Base-by-base conservation (phyloP, 371 early-diverging fungal genomes). In the Actinomortierella ambigua region DNA sequence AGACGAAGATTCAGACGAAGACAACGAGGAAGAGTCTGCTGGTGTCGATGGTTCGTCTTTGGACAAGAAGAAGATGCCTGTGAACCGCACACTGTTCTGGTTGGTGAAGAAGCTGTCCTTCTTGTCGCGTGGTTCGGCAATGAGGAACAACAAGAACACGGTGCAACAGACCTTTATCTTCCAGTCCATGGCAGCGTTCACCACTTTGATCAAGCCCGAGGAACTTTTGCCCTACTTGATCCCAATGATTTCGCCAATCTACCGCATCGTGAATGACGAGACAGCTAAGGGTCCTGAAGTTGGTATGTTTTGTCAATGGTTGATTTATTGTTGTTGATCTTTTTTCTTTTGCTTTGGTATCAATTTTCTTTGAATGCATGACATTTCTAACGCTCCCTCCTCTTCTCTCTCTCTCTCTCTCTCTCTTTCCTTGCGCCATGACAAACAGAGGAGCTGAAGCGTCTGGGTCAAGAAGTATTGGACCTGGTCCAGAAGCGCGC, bases 101-200 rank as follows among this genome's bases (percentile, higher is more conserved):
- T 53, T 93, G 18, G 79, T 89, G 46, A 83, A 85, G 57, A 79
- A 83, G n/a, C 65, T 90, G 27, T 86, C 89, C 0, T 91, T 85
- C 77, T 68, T 88, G 55, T 87, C 88, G 17, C 82, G 93, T 39
- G 90, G 88, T 40, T 77, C 82, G 17, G 81, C 80, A 28, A 82
- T 79, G 75, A 44, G 41, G 23, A 53, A 64, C 61, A 76, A 43
- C 51, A 55, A 56, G 50, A 48, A 63, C 20, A 59, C 53, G 34
- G 63, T 65, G 20, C 75, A 93, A 86, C 85, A 94, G 46, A 85
- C 85, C 4, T 85, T 83, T 44, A 85, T 92, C 39, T 96, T 94
- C 80, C 90, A 93, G 69, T 91, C 89, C 87, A 94, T 93, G 81
- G 97, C 96, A n/a, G 96, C 95, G 11, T 85, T 96, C 69, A 70